Evolutionary conservation across 1,284 basidiomycete species (phyloP).

Genomic region (Lignosus rhinocerotis): DNA sequence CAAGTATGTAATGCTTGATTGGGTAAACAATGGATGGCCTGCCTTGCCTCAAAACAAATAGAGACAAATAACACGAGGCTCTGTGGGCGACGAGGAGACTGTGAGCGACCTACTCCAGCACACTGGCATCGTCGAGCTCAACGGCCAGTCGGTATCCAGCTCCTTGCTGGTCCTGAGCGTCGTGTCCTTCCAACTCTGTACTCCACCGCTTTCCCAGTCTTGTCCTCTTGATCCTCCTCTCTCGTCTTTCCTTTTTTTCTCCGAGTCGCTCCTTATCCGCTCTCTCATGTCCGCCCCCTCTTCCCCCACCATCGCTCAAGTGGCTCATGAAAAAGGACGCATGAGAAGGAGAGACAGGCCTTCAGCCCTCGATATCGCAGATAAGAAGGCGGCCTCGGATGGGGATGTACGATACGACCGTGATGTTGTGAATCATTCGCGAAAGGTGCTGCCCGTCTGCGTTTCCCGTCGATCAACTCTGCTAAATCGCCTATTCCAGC

Average conservation of each 20-base stretch:
- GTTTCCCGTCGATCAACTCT: conserved; percentile 3
- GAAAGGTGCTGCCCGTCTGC: conserved; percentile 24
- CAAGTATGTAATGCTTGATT: background rate
- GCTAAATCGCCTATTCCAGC: conserved; percentile 28
- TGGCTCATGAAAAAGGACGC: conserved; percentile 34
- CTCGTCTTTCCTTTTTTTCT: conserved; percentile 34
- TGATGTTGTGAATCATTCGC: conserved; percentile 27
- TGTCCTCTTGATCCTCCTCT: conserved; percentile 17
- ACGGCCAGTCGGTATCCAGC: conserved; percentile 28
- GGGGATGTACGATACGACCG: conserved; percentile 31
- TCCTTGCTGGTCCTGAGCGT: conserved; percentile 20
- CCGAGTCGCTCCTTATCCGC: conserved; percentile 34
- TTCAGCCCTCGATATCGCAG: conserved; percentile 37
- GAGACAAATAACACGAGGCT: conserved; percentile 26
- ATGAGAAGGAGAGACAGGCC: conserved; percentile 39
- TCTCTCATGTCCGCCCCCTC: conserved; percentile 38
- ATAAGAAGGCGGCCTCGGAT: conserved; percentile 27
- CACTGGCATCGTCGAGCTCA: conserved; percentile 30
- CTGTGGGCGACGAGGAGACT: conserved; percentile 18
- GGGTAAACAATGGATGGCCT: conserved; percentile 11
- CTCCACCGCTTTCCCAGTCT: conserved; percentile 17
- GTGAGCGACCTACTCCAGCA: conserved; percentile 19
- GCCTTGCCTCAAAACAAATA: conserved; percentile 24
- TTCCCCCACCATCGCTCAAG: conserved; percentile 31
- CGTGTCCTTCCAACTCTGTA: conserved; percentile 15